Percentiles rank a stretch among this genome's conserved stretches.
These are phyloP conservation scores for Fusarium sp. DNA, from an alignment of 2,329 filamentous ascomycete species.

Conservation along the genomic window DNA sequence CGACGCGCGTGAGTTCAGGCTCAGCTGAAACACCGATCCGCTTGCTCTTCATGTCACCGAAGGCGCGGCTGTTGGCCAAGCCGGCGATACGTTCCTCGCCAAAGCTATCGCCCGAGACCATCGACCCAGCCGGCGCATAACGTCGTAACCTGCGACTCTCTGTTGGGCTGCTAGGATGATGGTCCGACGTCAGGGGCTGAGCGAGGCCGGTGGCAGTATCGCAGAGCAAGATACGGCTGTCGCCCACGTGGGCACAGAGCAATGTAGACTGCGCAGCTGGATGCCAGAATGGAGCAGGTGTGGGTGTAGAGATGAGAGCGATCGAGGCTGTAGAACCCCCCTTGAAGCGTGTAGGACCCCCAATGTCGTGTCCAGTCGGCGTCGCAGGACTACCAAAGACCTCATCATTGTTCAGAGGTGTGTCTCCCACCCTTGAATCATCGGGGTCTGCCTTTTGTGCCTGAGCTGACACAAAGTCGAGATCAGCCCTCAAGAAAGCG, in stretches of 20 bases:
- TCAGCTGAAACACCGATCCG: constrained; percentile 94
- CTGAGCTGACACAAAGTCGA: constrained; percentile 93
- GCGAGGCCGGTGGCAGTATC: constrained; percentile 85
- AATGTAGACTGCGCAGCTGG: constrained; percentile 86
- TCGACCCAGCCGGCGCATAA: constrained; percentile 79
- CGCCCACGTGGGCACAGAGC: constrained; percentile 90
- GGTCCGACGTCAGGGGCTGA: constrained; percentile 86
- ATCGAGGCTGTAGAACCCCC: constrained; percentile 94
- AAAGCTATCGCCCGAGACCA: constrained; percentile 91
- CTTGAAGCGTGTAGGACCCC: constrained; percentile 83
- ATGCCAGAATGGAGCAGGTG: constrained; percentile 94
- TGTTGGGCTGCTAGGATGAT: constrained; percentile 88
- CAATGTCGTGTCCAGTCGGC: constrained; percentile 72
- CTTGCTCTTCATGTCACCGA: constrained; percentile 93
- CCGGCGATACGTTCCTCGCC: constrained; percentile 96
- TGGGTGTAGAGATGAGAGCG: constrained; percentile 91
- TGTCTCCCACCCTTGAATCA: constrained; percentile 77
- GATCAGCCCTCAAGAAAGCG: constrained; percentile 91
- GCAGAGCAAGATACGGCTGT: constrained; percentile 91
- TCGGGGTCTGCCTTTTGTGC: constrained; percentile 82
- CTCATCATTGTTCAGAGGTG: constrained; percentile 86
- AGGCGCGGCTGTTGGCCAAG: constrained; percentile 91
- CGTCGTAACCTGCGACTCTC: constrained; percentile 87
- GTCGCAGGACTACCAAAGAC: constrained; percentile 74
- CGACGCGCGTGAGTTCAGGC: constrained; percentile 84